Evolutionary conservation across 1,284 basidiomycete species (phyloP), one percentile per base, ranked within the genome.

Genomic region (Schizophyllum amplum): DNA sequence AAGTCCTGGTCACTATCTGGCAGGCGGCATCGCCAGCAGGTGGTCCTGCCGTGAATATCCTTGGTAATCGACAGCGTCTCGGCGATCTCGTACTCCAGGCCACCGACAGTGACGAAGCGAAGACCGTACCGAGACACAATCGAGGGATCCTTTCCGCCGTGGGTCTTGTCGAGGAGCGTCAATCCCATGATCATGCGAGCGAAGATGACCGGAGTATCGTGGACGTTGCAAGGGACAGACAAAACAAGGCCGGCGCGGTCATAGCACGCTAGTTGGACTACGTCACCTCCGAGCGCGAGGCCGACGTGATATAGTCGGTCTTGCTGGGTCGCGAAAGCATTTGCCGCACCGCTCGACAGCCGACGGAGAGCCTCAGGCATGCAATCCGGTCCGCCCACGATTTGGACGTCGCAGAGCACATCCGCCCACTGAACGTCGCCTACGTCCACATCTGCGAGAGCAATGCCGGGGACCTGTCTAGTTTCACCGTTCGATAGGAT

Each of bases 1-100:
- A 59, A 57, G 25, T 57, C 57, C 24, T 23, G 13, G 21, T 51
- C 55, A 23, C 55, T 52, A 33, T 33, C 27, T 6, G 5, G 6
- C 11, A 50, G 57, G 23, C 49, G 47, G 22, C 53, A 57, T 22
- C 48, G 55, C 60, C 58, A 60, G 48, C 59, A 60, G 22, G 55
- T 47, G 1, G 59, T 60, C 25, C 56, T 56, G 22, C 60, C 60
- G 3, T 53, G 53, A 4, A 60, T 33, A 22, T 53, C 51, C 25
- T 51, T 53, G 52, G 24, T 58, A 21, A 58, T 51, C 27, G 27
- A 33, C 6, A 33, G 27, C 27, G 27, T 42, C 33, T 42, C 17
- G 33, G 17, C 33, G 17, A 42, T 9, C 33, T 42, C 33, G 33
- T 42, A 42, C 17, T 9, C 17, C 33, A 13, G 11, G 13, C 33